Percentiles rank a stretch among this genome's conserved stretches.
Conservation (phyloP, 2,329 filamentous ascomycete species). For the Botrytis fabae region DNA sequence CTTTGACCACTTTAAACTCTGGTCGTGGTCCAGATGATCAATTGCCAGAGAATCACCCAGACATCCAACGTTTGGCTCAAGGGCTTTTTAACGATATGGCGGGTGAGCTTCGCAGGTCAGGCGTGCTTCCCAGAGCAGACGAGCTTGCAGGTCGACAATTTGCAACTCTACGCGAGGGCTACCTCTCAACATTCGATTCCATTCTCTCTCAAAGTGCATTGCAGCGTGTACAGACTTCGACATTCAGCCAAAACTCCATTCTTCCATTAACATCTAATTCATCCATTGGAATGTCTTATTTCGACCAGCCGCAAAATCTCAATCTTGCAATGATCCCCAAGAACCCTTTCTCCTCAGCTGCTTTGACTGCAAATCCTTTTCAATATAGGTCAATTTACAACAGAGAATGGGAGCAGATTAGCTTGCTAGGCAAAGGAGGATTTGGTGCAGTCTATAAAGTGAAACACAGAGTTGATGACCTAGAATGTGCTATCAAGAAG, state of each 20-base stretch:
- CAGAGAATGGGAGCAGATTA: constrained; percentile 44
- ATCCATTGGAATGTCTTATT: constrained; percentile 21
- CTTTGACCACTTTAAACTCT: constrained; percentile 32
- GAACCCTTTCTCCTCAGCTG: constrained; percentile 23
- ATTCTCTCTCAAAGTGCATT: constrained; percentile 33
- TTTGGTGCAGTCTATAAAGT: constrained; percentile 65
- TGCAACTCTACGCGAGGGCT: constrained; percentile 29
- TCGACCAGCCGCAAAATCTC: constrained; percentile 12
- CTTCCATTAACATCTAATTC: not conserved
- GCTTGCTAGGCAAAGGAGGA: constrained; percentile 62
- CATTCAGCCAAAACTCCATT: not conserved
- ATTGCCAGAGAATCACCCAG: constrained; percentile 35
- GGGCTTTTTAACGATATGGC: constrained; percentile 33
- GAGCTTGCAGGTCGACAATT: constrained; percentile 30
- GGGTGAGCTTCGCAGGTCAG: constrained; percentile 31
- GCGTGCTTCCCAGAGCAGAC: constrained; percentile 32
- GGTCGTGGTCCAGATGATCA: constrained; percentile 30
- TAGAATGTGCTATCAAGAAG: constrained; percentile 66
- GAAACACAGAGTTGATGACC: constrained; percentile 60
- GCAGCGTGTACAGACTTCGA: constrained; percentile 16
- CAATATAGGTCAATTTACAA: constrained; percentile 16
- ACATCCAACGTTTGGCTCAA: constrained; percentile 32
- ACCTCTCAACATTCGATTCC: constrained; percentile 35
- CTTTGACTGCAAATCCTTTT: constrained; percentile 19
- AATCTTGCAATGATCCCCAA: not conserved